These are phyloP conservation scores for Xylaria intraflava DNA, from an alignment of 495 filamentous ascomycete genomes.

Conservation along the genomic window DNA sequence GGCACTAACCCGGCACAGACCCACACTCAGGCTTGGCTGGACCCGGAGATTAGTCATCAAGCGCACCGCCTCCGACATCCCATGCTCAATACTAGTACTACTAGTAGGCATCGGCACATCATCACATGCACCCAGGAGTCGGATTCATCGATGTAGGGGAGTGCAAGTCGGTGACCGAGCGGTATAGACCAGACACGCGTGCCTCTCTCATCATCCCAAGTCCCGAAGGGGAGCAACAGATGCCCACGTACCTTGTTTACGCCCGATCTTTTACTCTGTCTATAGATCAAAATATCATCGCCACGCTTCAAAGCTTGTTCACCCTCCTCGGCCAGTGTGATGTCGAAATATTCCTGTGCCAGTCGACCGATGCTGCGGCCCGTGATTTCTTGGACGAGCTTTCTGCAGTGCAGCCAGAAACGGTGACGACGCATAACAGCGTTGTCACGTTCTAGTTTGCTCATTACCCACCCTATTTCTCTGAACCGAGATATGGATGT, in stretches of 20 bases:
- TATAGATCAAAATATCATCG: background rate
- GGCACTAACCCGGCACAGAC: too few species aligned
- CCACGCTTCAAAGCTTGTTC: background rate
- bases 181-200: too few species aligned
- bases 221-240: background rate
- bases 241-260: background rate
- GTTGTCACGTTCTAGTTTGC: background rate
- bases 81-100: too few species aligned
- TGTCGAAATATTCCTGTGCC: background rate
- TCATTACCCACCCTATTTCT: background rate
- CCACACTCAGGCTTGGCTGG: too few species aligned
- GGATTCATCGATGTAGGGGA: too few species aligned
- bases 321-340: background rate
- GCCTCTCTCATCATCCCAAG: too few species aligned
- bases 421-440: fast-evolving
- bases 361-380: background rate
- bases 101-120: too few species aligned
- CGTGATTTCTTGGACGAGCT: background rate
- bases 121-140: too few species aligned
- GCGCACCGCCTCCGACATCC: too few species aligned
- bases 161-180: too few species aligned
- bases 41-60: too few species aligned
- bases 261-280: background rate
- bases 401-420: background rate
- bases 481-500: background rate